A percentile compares a stretch with the other conserved stretches of the same genome.
These are phyloP conservation scores for Coelastrella sp. DNA, from an alignment of 139 green algal species.

Conservation along the genomic window DNA sequence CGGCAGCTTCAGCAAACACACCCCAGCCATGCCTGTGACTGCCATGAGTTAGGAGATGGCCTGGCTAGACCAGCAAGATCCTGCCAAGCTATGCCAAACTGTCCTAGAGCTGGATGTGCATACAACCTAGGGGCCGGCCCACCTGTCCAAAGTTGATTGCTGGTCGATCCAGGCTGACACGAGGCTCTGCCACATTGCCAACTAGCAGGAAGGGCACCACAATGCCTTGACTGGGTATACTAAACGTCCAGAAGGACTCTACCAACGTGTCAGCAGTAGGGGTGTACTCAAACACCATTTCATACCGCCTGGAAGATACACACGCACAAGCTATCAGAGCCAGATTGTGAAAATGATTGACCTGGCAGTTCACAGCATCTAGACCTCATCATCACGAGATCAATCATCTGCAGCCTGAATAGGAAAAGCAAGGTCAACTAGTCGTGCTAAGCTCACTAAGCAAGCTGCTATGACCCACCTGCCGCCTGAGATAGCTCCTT, in stretches of 20 bases:
- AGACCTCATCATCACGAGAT: not conserved
- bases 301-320: constrained; percentile 64
- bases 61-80: too few relatives aligned
- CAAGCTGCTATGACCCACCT: constrained; percentile 18
- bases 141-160: constrained; percentile 79
- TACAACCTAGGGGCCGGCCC: not conserved
- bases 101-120: too few relatives aligned
- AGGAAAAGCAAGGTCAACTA: too few relatives aligned
- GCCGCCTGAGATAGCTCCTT: constrained; percentile 34
- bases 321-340: too few relatives aligned
- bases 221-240: constrained; percentile 79
- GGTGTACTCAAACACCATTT: constrained; percentile 90
- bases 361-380: constrained; percentile 81
- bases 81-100: too few relatives aligned
- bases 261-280: constrained; percentile 61
- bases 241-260: constrained; percentile 87
- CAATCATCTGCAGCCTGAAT: not conserved
- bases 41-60: too few relatives aligned
- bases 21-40: too few relatives aligned
- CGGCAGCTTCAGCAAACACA: too few relatives aligned
- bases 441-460: not conserved
- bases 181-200: constrained; percentile 78
- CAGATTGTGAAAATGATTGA: too few relatives aligned
- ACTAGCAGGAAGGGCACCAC: constrained; percentile 81
- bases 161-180: constrained; percentile 77